Conservation (phyloP, 2,329 filamentous ascomycete genomes). For the Aspergillus luchuensis region DNA sequence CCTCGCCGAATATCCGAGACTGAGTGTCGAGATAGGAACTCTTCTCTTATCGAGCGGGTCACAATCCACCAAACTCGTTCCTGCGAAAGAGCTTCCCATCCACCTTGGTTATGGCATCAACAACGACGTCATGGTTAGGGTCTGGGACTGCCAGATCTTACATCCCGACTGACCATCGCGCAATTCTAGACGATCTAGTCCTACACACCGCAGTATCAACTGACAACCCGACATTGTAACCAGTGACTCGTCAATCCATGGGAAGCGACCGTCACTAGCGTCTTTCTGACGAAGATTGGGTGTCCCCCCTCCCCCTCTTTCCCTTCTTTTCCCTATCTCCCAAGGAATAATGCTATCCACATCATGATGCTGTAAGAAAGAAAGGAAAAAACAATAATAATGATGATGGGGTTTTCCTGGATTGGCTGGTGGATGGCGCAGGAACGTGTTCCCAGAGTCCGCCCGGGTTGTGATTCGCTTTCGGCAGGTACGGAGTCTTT, state of each 20-base stretch:
- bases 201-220: not conserved
- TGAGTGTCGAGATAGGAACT: not conserved
- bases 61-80: not conserved
- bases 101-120: not conserved
- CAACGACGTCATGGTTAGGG: constrained; percentile 8
- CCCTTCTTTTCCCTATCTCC: not conserved
- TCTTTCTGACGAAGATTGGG: not conserved
- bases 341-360: not conserved
- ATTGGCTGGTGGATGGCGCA: not conserved
- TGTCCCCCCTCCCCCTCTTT: not conserved
- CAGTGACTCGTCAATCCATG: not conserved
- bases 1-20: not conserved
- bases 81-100: not conserved
- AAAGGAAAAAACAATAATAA: not conserved
- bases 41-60: not conserved
- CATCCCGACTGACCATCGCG: not conserved
- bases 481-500: constrained; percentile 12
- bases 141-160: not conserved
- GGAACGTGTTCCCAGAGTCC: not conserved
- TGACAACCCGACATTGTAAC: not conserved
- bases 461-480: constrained; percentile 10
- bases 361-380: constrained; percentile 1
- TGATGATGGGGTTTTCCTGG: not conserved
- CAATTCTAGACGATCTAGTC: too few relatives aligned
- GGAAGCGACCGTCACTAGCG: not conserved